Evolutionary conservation across 2,329 filamentous ascomycete species (phyloP).

Genomic region (Cordyceps tenuipes): DNA sequence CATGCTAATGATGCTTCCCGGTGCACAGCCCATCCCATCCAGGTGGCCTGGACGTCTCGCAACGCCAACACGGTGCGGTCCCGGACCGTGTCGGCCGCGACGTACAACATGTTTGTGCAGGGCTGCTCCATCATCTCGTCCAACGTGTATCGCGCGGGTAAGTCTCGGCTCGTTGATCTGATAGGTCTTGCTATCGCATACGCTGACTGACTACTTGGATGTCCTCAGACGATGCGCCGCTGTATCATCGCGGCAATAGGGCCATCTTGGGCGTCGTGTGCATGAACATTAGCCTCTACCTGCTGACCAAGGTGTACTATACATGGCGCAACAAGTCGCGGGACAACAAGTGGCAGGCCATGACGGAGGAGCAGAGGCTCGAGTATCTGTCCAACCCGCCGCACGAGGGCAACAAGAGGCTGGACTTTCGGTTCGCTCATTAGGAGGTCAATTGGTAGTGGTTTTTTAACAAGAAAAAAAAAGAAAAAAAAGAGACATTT

Average conservation of each 20-base stretch:
- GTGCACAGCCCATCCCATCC: constrained; percentile 36
- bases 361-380: constrained; percentile 33
- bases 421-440: constrained; percentile 35
- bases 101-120: constrained; percentile 44
- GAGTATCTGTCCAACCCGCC: constrained; percentile 28
- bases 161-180: no score
- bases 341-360: constrained; percentile 36
- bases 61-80: constrained; percentile 52
- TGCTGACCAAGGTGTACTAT: constrained; percentile 45
- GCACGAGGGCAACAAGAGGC: constrained; percentile 36
- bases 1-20: no score
- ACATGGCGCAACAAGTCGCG: constrained; percentile 36
- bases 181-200: no score
- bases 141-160: constrained; percentile 20
- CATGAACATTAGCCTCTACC: constrained; percentile 40
- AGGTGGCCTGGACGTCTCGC: constrained; percentile 48
- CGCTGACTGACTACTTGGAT: no score
- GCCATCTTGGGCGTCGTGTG: constrained; percentile 39
- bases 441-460: background rate
- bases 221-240: constrained; percentile 20
- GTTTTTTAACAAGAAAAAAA: no score
- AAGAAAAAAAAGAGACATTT: no score
- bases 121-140: constrained; percentile 24
- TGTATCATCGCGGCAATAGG: constrained; percentile 37
- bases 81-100: constrained; percentile 46